phyloP scores from a whole-genome alignment of 2,329 filamentous ascomycete species.

The Colletotrichum cuscutae region DNA sequence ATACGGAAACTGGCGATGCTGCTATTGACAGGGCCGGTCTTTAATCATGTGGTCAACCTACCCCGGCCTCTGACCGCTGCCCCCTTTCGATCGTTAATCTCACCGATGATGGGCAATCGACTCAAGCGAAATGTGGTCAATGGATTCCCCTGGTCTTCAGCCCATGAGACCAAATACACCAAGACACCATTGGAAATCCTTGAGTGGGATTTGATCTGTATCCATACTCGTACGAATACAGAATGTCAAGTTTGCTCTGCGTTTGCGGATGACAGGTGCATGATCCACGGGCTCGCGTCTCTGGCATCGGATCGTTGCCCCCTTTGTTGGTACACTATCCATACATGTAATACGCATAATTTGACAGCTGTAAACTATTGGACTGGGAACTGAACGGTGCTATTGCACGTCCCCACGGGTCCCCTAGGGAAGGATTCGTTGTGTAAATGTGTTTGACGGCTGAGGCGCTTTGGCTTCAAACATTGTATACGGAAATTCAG shows the following conservation, averaged over 20 bases:
- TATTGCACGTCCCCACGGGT: constrained; percentile 14
- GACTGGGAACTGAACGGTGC: neutral
- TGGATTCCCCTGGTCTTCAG: neutral
- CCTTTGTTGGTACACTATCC: neutral
- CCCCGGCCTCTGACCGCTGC: constrained; percentile 11
- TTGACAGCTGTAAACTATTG: constrained; percentile 26
- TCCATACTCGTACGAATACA: neutral
- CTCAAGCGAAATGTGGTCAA: constrained; percentile 29
- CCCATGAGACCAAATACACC: neutral
- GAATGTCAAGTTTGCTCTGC: neutral
- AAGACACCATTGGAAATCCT: neutral
- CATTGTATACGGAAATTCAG: neutral
- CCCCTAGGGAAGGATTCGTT: neutral
- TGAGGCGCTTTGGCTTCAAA: constrained; percentile 10
- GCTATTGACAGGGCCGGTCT: constrained; percentile 11
- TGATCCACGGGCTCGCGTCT: constrained; percentile 7
- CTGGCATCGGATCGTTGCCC: neutral
- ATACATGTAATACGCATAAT: neutral
- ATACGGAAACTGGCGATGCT: neutral
- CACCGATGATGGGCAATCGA: constrained; percentile 29
- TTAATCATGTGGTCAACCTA: constrained; percentile 31
- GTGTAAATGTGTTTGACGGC: constrained; percentile 16
- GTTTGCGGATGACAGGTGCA: neutral
- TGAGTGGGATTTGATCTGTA: neutral
- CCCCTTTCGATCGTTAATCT: constrained; percentile 33